phyloP scores from a whole-genome alignment of 1,284 basidiomycete species.

The Sporisorium exsertum region DNA sequence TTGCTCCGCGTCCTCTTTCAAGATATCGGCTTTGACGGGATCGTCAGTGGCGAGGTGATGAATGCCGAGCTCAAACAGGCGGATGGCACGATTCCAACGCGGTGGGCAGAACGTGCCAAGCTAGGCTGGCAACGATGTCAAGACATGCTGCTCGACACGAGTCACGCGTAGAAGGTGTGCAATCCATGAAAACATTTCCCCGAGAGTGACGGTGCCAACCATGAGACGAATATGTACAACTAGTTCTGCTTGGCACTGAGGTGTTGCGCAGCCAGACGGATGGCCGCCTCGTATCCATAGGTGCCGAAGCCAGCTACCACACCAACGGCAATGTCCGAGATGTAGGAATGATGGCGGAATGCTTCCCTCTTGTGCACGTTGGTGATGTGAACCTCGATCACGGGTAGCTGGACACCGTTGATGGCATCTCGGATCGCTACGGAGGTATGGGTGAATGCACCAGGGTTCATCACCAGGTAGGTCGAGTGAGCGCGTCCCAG shows the following conservation, averaged over 20 bases:
- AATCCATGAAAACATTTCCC: too few species aligned
- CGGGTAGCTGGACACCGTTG: constrained; percentile 62
- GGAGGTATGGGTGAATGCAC: constrained; percentile 68
- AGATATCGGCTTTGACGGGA: constrained; percentile 10
- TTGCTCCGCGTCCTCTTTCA: constrained; percentile 12
- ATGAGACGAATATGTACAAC: too few species aligned
- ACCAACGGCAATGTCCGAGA: constrained; percentile 66
- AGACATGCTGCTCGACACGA: constrained; percentile 2
- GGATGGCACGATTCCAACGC: not conserved
- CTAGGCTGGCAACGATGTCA: constrained; percentile 13
- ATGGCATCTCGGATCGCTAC: constrained; percentile 69
- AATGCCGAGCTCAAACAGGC: constrained; percentile 8
- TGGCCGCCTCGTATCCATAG: constrained; percentile 31
- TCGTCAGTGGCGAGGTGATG: constrained; percentile 15
- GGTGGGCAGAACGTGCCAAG: constrained; percentile 2
- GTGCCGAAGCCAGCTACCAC: constrained; percentile 62
- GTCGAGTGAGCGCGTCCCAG: constrained; percentile 8
- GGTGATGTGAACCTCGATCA: constrained; percentile 68
- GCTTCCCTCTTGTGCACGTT: constrained; percentile 68
- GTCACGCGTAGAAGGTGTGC: not conserved
- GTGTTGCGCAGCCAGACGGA: constrained; percentile 12
- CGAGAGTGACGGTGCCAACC: too few species aligned
- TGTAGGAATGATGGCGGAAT: constrained; percentile 68
- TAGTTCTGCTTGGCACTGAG: not conserved
- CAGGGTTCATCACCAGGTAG: constrained; percentile 65